Conservation (phyloP, 805 yeast species). For the Torulaspora indica region DNA sequence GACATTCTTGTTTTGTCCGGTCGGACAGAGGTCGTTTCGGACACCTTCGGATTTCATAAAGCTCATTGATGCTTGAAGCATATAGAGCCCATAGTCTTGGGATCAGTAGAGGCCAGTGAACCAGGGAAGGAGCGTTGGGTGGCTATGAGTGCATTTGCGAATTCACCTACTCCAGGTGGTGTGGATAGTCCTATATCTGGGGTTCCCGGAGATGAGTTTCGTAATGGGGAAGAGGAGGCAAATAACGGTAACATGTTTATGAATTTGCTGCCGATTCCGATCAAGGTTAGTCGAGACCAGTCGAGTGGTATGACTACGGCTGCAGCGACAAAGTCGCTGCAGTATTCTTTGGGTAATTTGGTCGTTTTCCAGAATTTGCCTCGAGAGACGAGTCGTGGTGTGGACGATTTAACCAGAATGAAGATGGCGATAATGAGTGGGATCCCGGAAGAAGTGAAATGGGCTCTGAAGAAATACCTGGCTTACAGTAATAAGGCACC, state of each 20-base stretch:
- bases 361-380: slow-evolving; percentile 34
- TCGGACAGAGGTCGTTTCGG: background rate
- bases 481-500: slow-evolving; percentile 44
- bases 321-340: slow-evolving; percentile 20
- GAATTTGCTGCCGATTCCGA: slow-evolving; percentile 28
- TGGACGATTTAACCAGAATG: slow-evolving; percentile 59
- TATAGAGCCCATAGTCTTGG: too few relatives aligned
- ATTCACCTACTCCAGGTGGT: slow-evolving; percentile 17
- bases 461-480: slow-evolving; percentile 53
- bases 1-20: background rate
- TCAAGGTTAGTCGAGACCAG: slow-evolving; percentile 30
- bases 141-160: slow-evolving; percentile 11
- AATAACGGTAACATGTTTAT: slow-evolving; percentile 21
- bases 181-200: slow-evolving; percentile 7
- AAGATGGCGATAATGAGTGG: slow-evolving; percentile 65
- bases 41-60: background rate
- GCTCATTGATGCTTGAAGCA: too few relatives aligned
- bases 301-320: slow-evolving; percentile 25
- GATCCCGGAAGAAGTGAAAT: slow-evolving; percentile 60
- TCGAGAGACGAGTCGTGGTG: slow-evolving; percentile 46
- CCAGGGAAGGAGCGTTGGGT: too few relatives aligned
- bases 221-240: slow-evolving; percentile 8
- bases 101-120: too few relatives aligned
- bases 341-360: slow-evolving; percentile 31
- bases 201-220: slow-evolving; percentile 6